These are phyloP conservation scores for Chrysoporthe cubensis DNA, from an alignment of 2,329 filamentous ascomycete genomes.

Conservation along the genomic window DNA sequence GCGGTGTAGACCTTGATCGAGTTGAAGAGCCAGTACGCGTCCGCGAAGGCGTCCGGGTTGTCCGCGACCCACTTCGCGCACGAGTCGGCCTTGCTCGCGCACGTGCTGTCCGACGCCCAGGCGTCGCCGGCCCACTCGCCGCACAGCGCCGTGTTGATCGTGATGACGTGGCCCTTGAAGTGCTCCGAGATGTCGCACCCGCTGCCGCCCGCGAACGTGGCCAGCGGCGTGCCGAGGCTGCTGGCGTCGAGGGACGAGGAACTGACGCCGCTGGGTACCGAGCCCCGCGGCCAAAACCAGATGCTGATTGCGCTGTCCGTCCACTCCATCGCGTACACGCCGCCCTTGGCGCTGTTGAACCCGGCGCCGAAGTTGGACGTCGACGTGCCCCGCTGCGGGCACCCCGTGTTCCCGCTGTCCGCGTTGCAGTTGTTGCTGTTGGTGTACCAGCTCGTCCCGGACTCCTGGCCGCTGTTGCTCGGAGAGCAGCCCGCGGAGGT, in stretches of 20 bases:
- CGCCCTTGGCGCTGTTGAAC: slow-evolving; percentile 73
- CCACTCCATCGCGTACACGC: slow-evolving; percentile 79
- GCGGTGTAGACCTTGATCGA: slow-evolving; percentile 26
- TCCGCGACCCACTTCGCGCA: slow-evolving; percentile 72
- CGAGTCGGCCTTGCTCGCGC: slow-evolving; percentile 61
- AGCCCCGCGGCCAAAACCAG: slow-evolving; percentile 77
- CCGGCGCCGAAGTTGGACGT: slow-evolving; percentile 65
- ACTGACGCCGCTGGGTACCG: slow-evolving; percentile 22
- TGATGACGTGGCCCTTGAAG: slow-evolving; percentile 75
- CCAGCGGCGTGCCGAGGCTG: slow-evolving; percentile 69
- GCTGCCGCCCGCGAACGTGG: slow-evolving; percentile 64
- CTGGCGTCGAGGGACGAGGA: slow-evolving; percentile 64
- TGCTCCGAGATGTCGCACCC: slow-evolving; percentile 71
- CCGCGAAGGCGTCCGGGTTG: slow-evolving; percentile 20
- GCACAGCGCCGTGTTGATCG: slow-evolving; percentile 63
- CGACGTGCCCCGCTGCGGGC: slow-evolving; percentile 56
- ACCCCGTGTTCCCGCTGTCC: slow-evolving; percentile 57
- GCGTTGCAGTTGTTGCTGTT: slow-evolving; percentile 58
- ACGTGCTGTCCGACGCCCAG: slow-evolving; percentile 63
- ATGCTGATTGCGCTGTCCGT: slow-evolving; percentile 71
- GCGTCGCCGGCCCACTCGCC: slow-evolving; percentile 80
- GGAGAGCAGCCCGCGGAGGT: slow-evolving; percentile 65
- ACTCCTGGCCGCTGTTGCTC: slow-evolving; percentile 48
- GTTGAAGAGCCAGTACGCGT: slow-evolving; percentile 30
- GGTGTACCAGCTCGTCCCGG: slow-evolving; percentile 35